phyloP scores from a whole-genome alignment of 805 yeast species.

The Wickerhamiella nectarea region DNA sequence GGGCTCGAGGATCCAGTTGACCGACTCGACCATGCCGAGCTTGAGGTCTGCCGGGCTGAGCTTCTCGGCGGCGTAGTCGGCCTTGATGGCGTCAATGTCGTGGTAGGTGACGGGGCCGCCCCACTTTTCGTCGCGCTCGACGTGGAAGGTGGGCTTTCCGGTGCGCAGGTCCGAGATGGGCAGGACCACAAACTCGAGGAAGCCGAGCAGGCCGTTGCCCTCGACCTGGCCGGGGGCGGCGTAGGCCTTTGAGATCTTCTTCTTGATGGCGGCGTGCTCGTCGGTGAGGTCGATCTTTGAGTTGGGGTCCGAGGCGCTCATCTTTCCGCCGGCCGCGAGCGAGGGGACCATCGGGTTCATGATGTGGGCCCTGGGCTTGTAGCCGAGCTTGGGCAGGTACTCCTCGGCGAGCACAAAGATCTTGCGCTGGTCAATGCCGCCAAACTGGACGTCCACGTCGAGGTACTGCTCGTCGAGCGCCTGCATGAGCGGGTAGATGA shows the following conservation, averaged over 20 bases:
- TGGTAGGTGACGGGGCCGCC: slow-evolving; percentile 80
- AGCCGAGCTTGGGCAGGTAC: slow-evolving; percentile 70
- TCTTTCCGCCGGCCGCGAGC: slow-evolving; percentile 85
- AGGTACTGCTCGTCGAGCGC: slow-evolving; percentile 90
- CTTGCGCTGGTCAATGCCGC: slow-evolving; percentile 98
- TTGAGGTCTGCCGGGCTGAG: slow-evolving; percentile 90
- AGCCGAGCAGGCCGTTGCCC: slow-evolving; percentile 81
- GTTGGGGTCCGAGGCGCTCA: slow-evolving; percentile 98
- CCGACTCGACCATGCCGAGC: slow-evolving; percentile 76
- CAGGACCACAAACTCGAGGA: slow-evolving; percentile 67
- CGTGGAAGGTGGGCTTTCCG: slow-evolving; percentile 46
- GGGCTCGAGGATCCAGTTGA: slow-evolving; percentile 71
- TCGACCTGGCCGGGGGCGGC: slow-evolving; percentile 91
- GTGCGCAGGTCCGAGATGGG: slow-evolving; percentile 71
- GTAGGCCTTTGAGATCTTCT: slow-evolving; percentile 83
- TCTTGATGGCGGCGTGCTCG: slow-evolving; percentile 73
- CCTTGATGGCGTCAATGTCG: slow-evolving; percentile 53
- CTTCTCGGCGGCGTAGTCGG: slow-evolving; percentile 57
- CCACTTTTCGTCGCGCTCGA: slow-evolving; percentile 89
- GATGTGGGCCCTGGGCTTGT: slow-evolving; percentile 93
- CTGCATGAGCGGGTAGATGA: slow-evolving; percentile 97
- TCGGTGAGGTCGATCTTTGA: slow-evolving; percentile 90
- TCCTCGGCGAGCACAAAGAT: slow-evolving; percentile 96
- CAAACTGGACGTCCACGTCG: slow-evolving; percentile 86
- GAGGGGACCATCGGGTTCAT: slow-evolving; percentile 99